Evolutionary conservation across 768 basidiomycete species (phyloP), one percentile per base, ranked within the genome.

Genomic region (Paxillus involutus): DNA sequence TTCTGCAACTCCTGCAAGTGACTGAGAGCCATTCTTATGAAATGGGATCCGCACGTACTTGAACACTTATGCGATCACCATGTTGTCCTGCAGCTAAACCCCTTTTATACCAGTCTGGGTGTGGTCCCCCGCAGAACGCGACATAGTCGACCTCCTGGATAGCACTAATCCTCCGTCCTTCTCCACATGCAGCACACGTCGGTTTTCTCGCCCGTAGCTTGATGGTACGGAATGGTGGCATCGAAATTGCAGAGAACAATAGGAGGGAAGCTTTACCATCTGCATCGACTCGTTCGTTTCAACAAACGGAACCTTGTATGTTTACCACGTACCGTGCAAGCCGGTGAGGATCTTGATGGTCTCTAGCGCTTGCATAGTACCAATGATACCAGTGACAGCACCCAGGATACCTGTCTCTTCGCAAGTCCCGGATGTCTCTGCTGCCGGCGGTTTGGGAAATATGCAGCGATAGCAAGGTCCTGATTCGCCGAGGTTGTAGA

Each of bases 391-490:
- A 0, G 92, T 91, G 1, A 97, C 93, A 0, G 79, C 85, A 6
- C 96, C 96, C 45, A 97, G 72, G 5, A 98, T 86, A 1, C 96
- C 95, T 4, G 85, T 77, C 65, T 97, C 94, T 62, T 89, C 93
- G 59, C 97, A 99, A 9, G 85, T 83, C 8, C 91, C 88, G 2
- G 80, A 72, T 26, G 76, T 76, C 50, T 83, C 83, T 17, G 74
- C 78, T 4, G 83, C 78, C 1, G 94, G 85, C 2, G 93, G 85
- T 49, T 78, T 81, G 0, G 96, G 95, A 69, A 94, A 98, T 41
- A 98, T 71, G 67, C 97, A 98, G 14, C 97, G 81, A 70, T 96
- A 98, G 71, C 97, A 99, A 0, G 94, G 95, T 1, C 93, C 87
- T 29, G 80, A 72, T 17, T 73, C 69, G 6, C 79, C 83, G 4